phyloP scores from a whole-genome alignment of 148 eudicot genomes.

The Persicaria maculosa region DNA sequence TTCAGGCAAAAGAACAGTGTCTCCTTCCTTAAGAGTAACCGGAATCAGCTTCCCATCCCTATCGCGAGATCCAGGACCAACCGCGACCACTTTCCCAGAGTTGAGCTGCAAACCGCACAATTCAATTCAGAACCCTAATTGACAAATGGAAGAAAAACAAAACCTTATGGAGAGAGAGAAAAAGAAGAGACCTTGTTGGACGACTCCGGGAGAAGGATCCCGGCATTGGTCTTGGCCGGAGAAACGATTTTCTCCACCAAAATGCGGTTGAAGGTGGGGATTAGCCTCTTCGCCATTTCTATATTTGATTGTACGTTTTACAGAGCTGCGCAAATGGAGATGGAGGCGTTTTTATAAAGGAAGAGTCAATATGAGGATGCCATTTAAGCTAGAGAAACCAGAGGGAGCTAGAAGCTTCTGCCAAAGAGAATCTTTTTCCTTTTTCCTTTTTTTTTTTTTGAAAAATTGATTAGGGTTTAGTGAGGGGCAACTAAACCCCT shows the following conservation, averaged over 20 bases:
- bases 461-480: too few relatives aligned
- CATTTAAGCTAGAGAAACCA: neutral
- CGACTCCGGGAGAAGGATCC: conserved; percentile 45
- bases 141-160: neutral
- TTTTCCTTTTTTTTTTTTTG: neutral
- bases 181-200: conserved; percentile 17
- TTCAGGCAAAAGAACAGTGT: conserved; percentile 68
- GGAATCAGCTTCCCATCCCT: conserved; percentile 48
- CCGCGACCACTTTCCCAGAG: conserved; percentile 72
- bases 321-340: neutral
- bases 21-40: conserved; percentile 66
- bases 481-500: too few relatives aligned
- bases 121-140: conserved; percentile 3
- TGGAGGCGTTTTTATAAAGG: neutral
- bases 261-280: conserved; percentile 47
- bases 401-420: conserved; percentile 1
- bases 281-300: conserved; percentile 31
- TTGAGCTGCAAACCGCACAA: conserved; percentile 38
- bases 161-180: conserved; percentile 1
- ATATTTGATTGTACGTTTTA: neutral
- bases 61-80: conserved; percentile 54
- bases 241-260: conserved; percentile 47
- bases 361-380: neutral
- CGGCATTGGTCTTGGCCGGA: conserved; percentile 36
- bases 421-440: neutral